Percentiles rank a stretch among this genome's conserved stretches.
These are phyloP conservation scores for Seiridium unicorne DNA, from an alignment of 2,329 filamentous ascomycete genomes.

Conservation along the genomic window DNA sequence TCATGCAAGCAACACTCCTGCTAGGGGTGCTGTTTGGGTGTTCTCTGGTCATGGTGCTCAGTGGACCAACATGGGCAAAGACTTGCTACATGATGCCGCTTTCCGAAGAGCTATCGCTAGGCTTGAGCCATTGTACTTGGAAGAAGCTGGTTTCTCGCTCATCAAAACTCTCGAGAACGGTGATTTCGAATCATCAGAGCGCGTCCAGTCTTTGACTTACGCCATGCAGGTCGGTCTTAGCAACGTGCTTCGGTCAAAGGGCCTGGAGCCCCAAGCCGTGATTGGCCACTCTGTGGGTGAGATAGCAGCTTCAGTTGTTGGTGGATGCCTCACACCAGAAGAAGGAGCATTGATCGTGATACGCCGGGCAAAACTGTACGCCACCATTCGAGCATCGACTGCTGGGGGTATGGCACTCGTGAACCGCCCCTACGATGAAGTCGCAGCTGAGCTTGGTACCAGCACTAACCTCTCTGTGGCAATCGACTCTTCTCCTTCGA, in stretches of 20 bases:
- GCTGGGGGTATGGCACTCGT: slow-evolving; percentile 18
- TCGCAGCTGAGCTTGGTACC: slow-evolving; percentile 19
- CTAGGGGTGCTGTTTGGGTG: slow-evolving; percentile 27
- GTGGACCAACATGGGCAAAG: slow-evolving; percentile 37
- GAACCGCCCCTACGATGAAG: slow-evolving; percentile 25
- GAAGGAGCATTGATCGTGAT: slow-evolving; percentile 35
- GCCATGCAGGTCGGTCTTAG: slow-evolving; percentile 32
- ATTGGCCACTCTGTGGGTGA: slow-evolving; percentile 42
- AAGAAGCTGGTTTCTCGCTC: slow-evolving; percentile 19
- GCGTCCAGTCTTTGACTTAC: slow-evolving; percentile 31
- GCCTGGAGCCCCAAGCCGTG: slow-evolving; percentile 30
- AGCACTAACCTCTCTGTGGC: slow-evolving; percentile 26
- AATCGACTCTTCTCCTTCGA: slow-evolving; percentile 32
- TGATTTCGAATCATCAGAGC: slow-evolving; percentile 22
- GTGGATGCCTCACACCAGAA: slow-evolving; percentile 26
- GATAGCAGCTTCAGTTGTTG: slow-evolving; percentile 35
- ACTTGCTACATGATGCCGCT: slow-evolving; percentile 25
- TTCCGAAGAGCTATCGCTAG: slow-evolving; percentile 23
- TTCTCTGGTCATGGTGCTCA: slow-evolving; percentile 44
- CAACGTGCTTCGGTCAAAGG: slow-evolving; percentile 27
- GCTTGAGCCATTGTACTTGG: slow-evolving; percentile 22
- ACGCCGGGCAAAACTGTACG: slow-evolving; percentile 25
- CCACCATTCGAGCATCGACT: background rate
- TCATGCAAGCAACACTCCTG: slow-evolving; percentile 12
- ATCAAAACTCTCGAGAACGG: slow-evolving; percentile 14